Evolutionary conservation across 2,329 filamentous ascomycete genomes (phyloP).

Genomic region (Colletotrichum agaves): DNA sequence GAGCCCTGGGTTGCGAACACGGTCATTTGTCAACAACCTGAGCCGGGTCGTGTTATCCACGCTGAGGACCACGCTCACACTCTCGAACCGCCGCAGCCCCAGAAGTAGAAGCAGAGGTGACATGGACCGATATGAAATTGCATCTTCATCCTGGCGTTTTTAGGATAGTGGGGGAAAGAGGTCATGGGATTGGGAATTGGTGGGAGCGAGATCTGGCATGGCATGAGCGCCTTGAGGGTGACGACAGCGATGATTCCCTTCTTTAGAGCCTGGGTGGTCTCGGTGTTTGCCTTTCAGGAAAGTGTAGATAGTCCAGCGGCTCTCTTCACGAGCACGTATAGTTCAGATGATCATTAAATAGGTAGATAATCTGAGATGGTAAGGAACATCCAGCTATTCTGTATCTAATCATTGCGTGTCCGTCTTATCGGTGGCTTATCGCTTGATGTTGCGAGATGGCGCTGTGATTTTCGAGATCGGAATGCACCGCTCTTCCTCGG

Average conservation of each 20-base stretch:
- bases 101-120: conserved; percentile 32
- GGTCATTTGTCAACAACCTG: conserved; percentile 83
- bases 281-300: not conserved
- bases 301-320: conserved; percentile 22
- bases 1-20: conserved; percentile 93
- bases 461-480: not conserved
- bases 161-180: conserved; percentile 10
- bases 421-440: not conserved
- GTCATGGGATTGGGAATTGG: not conserved
- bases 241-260: conserved; percentile 23
- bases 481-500: conserved; percentile 1
- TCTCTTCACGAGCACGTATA: conserved; percentile 6
- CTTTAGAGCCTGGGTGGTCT: conserved; percentile 17
- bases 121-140: conserved; percentile 15
- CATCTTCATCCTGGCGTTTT: conserved; percentile 31
- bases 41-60: conserved; percentile 74
- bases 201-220: conserved; percentile 13
- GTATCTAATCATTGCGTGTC: conserved; percentile 14
- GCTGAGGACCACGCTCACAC: conserved; percentile 86
- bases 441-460: not conserved
- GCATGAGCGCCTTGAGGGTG: conserved; percentile 15
- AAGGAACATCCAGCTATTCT: conserved; percentile 9
- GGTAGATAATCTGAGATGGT: conserved; percentile 26
- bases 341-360: conserved; percentile 22
- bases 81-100: conserved; percentile 75